phyloP scores from a whole-genome alignment of 73 alveolate species.

The Paramecium pentaurelia region DNA sequence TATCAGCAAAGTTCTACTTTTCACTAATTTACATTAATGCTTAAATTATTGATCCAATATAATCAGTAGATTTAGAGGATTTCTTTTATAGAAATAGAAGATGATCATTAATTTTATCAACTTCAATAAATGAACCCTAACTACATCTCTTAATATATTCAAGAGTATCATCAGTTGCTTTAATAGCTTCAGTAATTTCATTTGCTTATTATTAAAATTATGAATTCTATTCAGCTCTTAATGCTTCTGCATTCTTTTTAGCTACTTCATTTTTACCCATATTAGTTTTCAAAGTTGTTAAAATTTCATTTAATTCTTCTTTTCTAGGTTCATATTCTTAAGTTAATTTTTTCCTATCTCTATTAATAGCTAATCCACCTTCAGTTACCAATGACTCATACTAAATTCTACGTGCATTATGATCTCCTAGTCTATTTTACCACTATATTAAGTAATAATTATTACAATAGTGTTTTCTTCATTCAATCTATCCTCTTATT shows the following conservation, averaged over 20 bases:
- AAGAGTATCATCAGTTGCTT: conserved; percentile 39
- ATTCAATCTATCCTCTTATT: conserved; percentile 16
- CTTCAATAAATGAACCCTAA: not conserved
- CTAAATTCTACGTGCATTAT: conserved; percentile 34
- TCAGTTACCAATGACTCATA: conserved; percentile 19
- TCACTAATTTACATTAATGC: not conserved
- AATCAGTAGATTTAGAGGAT: not conserved
- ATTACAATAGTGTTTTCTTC: conserved; percentile 32
- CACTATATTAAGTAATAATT: not conserved
- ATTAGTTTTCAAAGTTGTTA: not conserved
- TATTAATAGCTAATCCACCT: conserved; percentile 21
- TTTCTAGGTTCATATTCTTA: conserved; percentile 33
- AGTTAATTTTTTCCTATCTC: conserved; percentile 15
- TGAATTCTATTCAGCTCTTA: conserved; percentile 7
- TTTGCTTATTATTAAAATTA: not conserved
- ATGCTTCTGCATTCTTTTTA: conserved; percentile 14
- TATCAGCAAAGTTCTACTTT: conserved; percentile 20
- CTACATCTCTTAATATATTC: conserved; percentile 17
- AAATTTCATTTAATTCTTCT: not conserved
- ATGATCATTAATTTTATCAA: not conserved
- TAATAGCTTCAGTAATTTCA: conserved; percentile 35
- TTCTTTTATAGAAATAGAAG: not conserved
- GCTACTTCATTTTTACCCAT: conserved; percentile 36
- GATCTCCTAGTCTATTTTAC: conserved; percentile 33
- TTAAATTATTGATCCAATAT: not conserved